phyloP scores from a whole-genome alignment of 2,329 filamentous ascomycete species.

The Verticillium nubilum region DNA sequence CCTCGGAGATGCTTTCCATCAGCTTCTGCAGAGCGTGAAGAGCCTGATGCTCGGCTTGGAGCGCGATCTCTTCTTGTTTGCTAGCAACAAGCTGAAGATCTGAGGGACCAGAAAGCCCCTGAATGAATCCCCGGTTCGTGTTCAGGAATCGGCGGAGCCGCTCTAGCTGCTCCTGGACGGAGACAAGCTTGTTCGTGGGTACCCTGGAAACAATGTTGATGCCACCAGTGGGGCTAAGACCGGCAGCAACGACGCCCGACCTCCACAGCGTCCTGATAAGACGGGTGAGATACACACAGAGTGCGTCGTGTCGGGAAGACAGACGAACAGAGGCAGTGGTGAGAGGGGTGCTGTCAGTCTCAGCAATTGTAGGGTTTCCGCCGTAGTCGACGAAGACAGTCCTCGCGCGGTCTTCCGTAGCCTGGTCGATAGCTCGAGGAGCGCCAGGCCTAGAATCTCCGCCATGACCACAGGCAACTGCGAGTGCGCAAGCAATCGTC shows the following conservation, averaged over 20 bases:
- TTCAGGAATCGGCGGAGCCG: conserved; percentile 77
- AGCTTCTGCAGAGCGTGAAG: conserved; percentile 80
- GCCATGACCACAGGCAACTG: conserved; percentile 91
- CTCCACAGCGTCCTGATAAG: conserved; percentile 90
- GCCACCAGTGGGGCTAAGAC: conserved; percentile 48
- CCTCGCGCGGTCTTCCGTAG: conserved; percentile 78
- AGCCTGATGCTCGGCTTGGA: conserved; percentile 92
- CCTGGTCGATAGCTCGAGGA: conserved; percentile 72
- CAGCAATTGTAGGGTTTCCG: conserved; percentile 77
- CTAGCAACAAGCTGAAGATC: conserved; percentile 72
- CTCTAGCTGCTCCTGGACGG: conserved; percentile 75
- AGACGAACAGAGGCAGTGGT: conserved; percentile 79
- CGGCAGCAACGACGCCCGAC: conserved; percentile 61
- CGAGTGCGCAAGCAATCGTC: conserved; percentile 83
- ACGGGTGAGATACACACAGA: conserved; percentile 81
- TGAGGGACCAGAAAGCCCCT: conserved; percentile 86
- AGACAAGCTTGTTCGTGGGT: conserved; percentile 59
- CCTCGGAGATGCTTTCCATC: conserved; percentile 87
- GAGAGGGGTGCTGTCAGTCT: conserved; percentile 65
- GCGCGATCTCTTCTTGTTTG: conserved; percentile 83
- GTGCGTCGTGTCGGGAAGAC: conserved; percentile 83
- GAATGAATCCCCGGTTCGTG: conserved; percentile 85
- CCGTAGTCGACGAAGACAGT: conserved; percentile 90
- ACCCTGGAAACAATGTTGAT: conserved; percentile 64
- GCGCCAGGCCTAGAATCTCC: conserved; percentile 68